Evolutionary conservation across 208 protist genomes (phyloP), one percentile per base, ranked within the genome.

Genomic region (Leishmania mexicana): DNA sequence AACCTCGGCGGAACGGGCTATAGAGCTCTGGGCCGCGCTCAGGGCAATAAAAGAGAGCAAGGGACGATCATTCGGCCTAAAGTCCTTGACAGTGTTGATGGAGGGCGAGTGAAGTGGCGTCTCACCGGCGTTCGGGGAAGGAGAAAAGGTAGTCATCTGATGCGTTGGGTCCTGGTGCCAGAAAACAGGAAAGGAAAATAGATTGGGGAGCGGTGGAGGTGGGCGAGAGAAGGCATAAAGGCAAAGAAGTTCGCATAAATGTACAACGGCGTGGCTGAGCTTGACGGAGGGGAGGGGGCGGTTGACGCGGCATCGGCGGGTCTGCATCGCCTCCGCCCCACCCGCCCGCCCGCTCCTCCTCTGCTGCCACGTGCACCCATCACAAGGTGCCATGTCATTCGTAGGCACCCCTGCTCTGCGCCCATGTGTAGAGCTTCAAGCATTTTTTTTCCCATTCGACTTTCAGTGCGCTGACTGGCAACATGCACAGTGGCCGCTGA

Each of bases 11-110:
- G 64, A 73, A 21, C 80, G 72, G n/a, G 87, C 77, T 28, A 51
- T n/a, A 4, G 84, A 79, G 74, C 82, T 76, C 64, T 91, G 68
- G 45, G 60, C 49, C 0, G 91, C 87, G 19, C 81, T 65, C 45
- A 93, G 64, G 0, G 89, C 87, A 51, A 94, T 70, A 21, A 94
- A 79, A 53, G 87, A 82, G 6, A 94, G 87, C 19, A 90, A 21
- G 11, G 81, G 68, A 19, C 82, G 80, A 83, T 94, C 86, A 54
- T 86, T 83, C 0, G 40, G 35, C n/a, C 76, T 45, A 79, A 78
- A 81, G 31, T 40, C 47, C 42, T 49, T n/a, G 53, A 81, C 28
- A 4, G 19, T 28, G 57, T 4, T 35, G 42, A 13, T 57, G n/a
- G 24, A 24, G 10, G 71, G 28, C 47, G 71, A 40, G 71, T 75